phyloP scores from a whole-genome alignment of 1,284 basidiomycete genomes.

The Trametes hirsuta region DNA sequence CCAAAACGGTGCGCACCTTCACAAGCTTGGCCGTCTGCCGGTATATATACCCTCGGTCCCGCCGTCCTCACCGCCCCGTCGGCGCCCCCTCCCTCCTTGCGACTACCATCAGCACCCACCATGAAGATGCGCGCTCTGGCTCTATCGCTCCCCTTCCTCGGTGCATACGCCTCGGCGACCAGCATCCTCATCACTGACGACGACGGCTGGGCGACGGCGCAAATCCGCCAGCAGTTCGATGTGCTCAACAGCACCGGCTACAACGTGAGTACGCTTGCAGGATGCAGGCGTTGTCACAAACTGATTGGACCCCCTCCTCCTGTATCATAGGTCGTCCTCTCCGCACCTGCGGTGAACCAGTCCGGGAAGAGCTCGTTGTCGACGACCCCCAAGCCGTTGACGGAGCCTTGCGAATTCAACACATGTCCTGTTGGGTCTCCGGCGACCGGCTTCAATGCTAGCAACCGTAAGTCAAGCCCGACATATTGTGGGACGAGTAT shows the following conservation, averaged over 20 bases:
- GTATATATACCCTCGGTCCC: not conserved
- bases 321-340: constrained; percentile 41
- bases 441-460: constrained; percentile 44
- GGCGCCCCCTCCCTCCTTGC: not conserved
- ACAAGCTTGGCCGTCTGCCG: not conserved
- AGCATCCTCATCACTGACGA: constrained; percentile 38
- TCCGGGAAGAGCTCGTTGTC: constrained; percentile 46
- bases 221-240: constrained; percentile 44
- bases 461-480: constrained; percentile 41
- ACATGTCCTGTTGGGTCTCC: constrained; percentile 47
- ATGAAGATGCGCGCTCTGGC: constrained; percentile 9
- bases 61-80: not conserved
- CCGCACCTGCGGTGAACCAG: constrained; percentile 45
- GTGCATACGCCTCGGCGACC: constrained; percentile 9
- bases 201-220: constrained; percentile 47
- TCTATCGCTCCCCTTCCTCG: constrained; percentile 7
- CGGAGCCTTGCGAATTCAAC: constrained; percentile 42
- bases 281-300: not conserved
- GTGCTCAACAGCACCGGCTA: constrained; percentile 39
- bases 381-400: constrained; percentile 31
- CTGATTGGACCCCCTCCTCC: not conserved
- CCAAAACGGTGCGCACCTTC: not conserved
- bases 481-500: not conserved
- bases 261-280: constrained; percentile 31
- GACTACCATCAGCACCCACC: not conserved